These are phyloP conservation scores for Geotrichum aggregatum DNA, from an alignment of 1,139 yeast species.

Conservation along the genomic window DNA sequence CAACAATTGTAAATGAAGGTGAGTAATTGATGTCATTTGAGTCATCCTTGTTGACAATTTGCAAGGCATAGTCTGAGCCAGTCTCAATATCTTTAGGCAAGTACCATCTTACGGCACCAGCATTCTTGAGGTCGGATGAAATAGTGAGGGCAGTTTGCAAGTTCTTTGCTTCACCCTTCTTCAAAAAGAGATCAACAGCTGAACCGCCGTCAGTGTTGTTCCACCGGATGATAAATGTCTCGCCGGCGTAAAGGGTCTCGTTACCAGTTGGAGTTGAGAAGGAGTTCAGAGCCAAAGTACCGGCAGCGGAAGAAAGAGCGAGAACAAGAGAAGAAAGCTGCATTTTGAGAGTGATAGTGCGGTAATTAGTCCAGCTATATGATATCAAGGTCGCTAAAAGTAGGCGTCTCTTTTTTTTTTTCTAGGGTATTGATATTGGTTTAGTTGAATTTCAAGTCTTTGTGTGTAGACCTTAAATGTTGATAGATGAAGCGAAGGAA, in stretches of 20 bases:
- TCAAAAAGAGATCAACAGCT: constrained; percentile 35
- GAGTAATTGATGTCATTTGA: constrained; percentile 38
- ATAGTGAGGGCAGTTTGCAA: constrained; percentile 38
- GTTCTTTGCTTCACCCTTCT: constrained; percentile 36
- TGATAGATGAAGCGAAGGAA: too few relatives aligned
- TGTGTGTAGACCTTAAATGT: too few relatives aligned
- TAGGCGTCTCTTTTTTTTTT: too few relatives aligned
- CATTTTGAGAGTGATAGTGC: constrained; percentile 15
- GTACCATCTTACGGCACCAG: constrained; percentile 41
- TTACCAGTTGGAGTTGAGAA: constrained; percentile 35
- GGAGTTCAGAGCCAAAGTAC: constrained; percentile 28
- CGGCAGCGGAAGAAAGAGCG: constrained; percentile 25
- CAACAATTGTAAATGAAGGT: constrained; percentile 34
- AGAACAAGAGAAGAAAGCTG: constrained; percentile 23
- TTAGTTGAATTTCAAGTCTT: too few relatives aligned
- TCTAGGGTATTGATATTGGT: too few relatives aligned
- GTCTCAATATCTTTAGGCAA: constrained; percentile 35
- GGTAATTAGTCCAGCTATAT: too few relatives aligned
- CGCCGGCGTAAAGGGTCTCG: constrained; percentile 36
- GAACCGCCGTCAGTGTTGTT: constrained; percentile 36
- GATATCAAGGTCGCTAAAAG: too few relatives aligned
- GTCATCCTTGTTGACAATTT: constrained; percentile 34
- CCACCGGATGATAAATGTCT: constrained; percentile 37
- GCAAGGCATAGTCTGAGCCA: constrained; percentile 38
- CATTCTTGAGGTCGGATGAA: constrained; percentile 36